These are phyloP conservation scores for Lepidium aucheri DNA, from an alignment of 345 rosid species.

Conservation along the genomic window DNA sequence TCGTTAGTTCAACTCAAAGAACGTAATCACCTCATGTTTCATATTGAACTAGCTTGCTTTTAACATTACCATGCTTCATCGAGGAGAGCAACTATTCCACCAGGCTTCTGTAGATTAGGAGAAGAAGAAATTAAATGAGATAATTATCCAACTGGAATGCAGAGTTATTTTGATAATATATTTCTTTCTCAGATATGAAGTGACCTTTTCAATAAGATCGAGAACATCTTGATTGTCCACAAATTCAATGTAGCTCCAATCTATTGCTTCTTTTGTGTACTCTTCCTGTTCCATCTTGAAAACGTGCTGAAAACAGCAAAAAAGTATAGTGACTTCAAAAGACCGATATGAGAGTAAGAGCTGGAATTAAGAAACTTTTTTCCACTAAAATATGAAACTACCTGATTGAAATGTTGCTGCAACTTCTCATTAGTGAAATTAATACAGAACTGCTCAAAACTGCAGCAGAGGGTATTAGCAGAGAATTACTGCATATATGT, in stretches of 20 bases:
- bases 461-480: constrained; percentile 30
- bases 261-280: constrained; percentile 84
- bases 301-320: constrained; percentile 57
- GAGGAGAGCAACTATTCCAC: constrained; percentile 74
- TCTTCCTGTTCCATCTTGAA: constrained; percentile 99
- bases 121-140: neutral
- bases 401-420: constrained; percentile 99
- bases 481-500: neutral
- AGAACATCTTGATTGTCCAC: constrained; percentile 96
- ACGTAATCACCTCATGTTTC: neutral
- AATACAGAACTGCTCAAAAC: constrained; percentile 95
- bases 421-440: constrained; percentile 94
- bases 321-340: constrained; percentile 6
- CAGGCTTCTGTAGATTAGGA: constrained; percentile 54
- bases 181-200: neutral
- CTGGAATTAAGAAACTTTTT: neutral
- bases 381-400: constrained; percentile 19
- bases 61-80: constrained; percentile 76
- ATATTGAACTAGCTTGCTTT: neutral
- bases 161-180: neutral
- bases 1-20: constrained; percentile 5
- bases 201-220: constrained; percentile 90
- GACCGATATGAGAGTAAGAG: neutral
- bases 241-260: constrained; percentile 97
- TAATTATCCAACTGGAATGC: neutral